These are phyloP conservation scores for Metschnikowia gelsemii DNA, from an alignment of 805 yeast species.

Conservation along the genomic window DNA sequence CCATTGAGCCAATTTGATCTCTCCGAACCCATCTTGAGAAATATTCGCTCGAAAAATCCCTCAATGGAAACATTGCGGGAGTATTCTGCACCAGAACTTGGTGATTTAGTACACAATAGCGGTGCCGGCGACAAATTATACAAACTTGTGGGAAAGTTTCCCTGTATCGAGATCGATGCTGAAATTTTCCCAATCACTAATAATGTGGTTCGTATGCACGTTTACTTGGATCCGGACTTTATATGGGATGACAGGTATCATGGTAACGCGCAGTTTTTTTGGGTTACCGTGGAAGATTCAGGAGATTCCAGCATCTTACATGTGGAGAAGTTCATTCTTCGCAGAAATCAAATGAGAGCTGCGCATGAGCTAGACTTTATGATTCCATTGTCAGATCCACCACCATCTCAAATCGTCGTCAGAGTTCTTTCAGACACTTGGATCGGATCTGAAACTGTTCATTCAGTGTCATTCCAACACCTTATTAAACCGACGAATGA, in stretches of 20 bases:
- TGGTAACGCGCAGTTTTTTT: slow-evolving; percentile 81
- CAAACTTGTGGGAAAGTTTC: slow-evolving; percentile 67
- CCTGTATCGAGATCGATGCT: slow-evolving; percentile 69
- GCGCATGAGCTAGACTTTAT: slow-evolving; percentile 82
- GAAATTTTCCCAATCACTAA: slow-evolving; percentile 87
- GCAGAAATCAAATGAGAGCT: slow-evolving; percentile 51
- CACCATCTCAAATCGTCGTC: slow-evolving; percentile 85
- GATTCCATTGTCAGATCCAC: slow-evolving; percentile 85
- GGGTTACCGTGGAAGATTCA: slow-evolving; percentile 91
- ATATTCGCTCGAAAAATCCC: slow-evolving; percentile 62
- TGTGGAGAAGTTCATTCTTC: slow-evolving; percentile 74
- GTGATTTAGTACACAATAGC: slow-evolving; percentile 83
- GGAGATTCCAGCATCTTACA: slow-evolving; percentile 73
- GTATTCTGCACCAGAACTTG: slow-evolving; percentile 72
- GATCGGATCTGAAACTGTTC: slow-evolving; percentile 80
- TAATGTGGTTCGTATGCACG: slow-evolving; percentile 80
- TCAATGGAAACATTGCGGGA: slow-evolving; percentile 72
- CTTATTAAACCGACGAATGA: slow-evolving; percentile 86
- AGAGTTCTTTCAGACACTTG: slow-evolving; percentile 80
- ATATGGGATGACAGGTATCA: slow-evolving; percentile 81
- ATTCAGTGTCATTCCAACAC: slow-evolving; percentile 84
- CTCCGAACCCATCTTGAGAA: slow-evolving; percentile 62
- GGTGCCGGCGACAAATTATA: slow-evolving; percentile 67
- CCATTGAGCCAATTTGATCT: slow-evolving; percentile 86
- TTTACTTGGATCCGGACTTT: slow-evolving; percentile 71